Evolutionary conservation across 306 rosid species (phyloP), one percentile per base, ranked within the genome.

Genomic region (Fragaria nilgerrensis): DNA sequence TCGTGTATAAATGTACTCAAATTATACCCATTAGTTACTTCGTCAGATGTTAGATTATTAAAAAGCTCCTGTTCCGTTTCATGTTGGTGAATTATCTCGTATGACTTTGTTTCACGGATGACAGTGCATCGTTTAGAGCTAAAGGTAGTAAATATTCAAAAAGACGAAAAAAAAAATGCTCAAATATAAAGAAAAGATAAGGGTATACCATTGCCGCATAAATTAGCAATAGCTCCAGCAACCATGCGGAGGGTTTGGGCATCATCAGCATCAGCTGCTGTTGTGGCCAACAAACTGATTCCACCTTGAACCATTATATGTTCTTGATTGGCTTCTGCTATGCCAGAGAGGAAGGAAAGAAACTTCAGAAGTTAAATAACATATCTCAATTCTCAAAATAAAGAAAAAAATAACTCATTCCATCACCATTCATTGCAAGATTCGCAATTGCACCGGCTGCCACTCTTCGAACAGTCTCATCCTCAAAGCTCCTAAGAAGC

Each of bases 401-500:
- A 62, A 76, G 41, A 25, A 77, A 77, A 19, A 25, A 69, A 56
- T 39, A 29, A 64, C 47, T 62, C n/a, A 63, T 75, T 62, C 52
- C 73, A 71, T 79, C 75, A 96, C 99, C 99, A 81, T 92, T 96
- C 99, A 92, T 91, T 32, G 99, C 99, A 72, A 96, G 98, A 84
- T 96, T 96, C 75, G 99, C 97, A 82, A 96, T 92, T 58, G 99
- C 99, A 85, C 97, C 97, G 56, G 98, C 98, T 65, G 99, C 99
- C 71, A 92, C 99, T 87, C 98, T 88, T 74, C 92, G 93, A 53
- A 96, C 90, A 61, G 98, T 96, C 85, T 96, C 98, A 85, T 96
- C 97, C 82, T 92, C 98, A 34, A 86, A 96, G 86, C 92, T 91
- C 86, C 99, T 87, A 82, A 95, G 97, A 85, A 95, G 99, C 97